A percentile compares a stretch with the other conserved stretches of the same genome.
Evolutionary conservation across 2,329 filamentous ascomycete genomes (phyloP).

Genomic region (Aulographum hederae): DNA sequence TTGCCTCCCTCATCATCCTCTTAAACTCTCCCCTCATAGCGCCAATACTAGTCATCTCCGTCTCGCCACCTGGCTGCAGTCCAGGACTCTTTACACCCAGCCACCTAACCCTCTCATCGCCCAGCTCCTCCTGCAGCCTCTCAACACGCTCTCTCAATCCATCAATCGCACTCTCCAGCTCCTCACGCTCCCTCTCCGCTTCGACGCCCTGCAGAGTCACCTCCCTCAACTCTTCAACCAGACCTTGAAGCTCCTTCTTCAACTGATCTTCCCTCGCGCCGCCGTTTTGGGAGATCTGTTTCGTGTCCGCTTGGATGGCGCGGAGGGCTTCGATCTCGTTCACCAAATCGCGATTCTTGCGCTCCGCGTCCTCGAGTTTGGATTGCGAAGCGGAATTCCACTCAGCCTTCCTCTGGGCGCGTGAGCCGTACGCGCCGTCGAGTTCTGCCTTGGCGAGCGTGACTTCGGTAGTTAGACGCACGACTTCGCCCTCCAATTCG

Average conservation of each 20-base stretch:
- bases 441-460: constrained; percentile 85
- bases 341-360: constrained; percentile 22
- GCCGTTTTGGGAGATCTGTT: constrained; percentile 13
- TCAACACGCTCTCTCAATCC: constrained; percentile 45
- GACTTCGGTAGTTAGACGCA: constrained; percentile 54
- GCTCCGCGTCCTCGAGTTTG: constrained; percentile 35
- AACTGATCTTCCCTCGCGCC: constrained; percentile 25
- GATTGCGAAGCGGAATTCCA: constrained; percentile 31
- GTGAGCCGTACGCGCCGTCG: constrained; percentile 79
- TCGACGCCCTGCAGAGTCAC: constrained; percentile 53
- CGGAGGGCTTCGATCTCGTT: constrained; percentile 26
- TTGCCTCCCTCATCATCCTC: constrained; percentile 62
- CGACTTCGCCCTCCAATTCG: constrained; percentile 41
- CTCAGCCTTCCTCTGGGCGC: constrained; percentile 50
- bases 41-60: constrained; percentile 46
- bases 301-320: constrained; percentile 14
- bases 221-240: constrained; percentile 50
- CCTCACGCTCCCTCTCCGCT: constrained; percentile 51
- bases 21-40: constrained; percentile 59
- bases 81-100: constrained; percentile 32
- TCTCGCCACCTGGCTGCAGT: constrained; percentile 8
- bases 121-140: constrained; percentile 41
- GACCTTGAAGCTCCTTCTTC: constrained; percentile 47
- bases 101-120: constrained; percentile 49
- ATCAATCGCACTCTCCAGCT: constrained; percentile 45